Evolutionary conservation across 192 early-diverging fungal species (phyloP), one percentile per base, ranked within the genome.

Genomic region (Podila epigama): DNA sequence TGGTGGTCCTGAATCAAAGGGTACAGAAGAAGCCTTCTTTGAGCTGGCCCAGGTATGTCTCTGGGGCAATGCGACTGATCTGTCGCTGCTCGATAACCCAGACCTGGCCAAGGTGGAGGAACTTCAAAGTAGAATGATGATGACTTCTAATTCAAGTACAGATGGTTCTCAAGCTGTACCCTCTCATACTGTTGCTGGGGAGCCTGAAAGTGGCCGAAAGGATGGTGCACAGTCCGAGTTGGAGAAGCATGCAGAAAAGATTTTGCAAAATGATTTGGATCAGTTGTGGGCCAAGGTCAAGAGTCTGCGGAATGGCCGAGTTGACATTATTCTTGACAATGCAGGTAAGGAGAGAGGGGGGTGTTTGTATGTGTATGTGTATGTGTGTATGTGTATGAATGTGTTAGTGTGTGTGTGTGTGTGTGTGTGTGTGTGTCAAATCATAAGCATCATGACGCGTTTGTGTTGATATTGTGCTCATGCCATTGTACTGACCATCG

Each of bases 281-380:
- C 61, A 70, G 72, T 59, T 93, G 31, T 90, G 92, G 86, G 65
- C 80, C 20, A 81, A 92, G 29, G 62, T 85, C 44, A 83, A 83
- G 77, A 62, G 16, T 40, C 42, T 91, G 52, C 70, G 85, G 27
- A 70, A 77, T 33, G 87, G 84, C 0, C 88, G 90, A 28, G 67
- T 96, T n/a, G 93, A 94, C 62, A 86, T 96, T 71, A 87, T 97
- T 28, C 82, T 97, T 66, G 96, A 97, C 66, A 97, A 97, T 82
- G 85, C 95, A 41, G 95, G 89, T 87, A 75, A 70, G 8, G 16
- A 12, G 35, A 35, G 34, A 20, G 11, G n/a, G n/a, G n/a, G 5
- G 11, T 48, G 11, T 22, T 4, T 22, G n/a, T 10, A 13, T 40
- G 62, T 5, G 29, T 11, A 63, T 4, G 27, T 8, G 3, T 25